Base-by-base conservation (phyloP, 2,329 filamentous ascomycete genomes). In the Emergomyces africanus region DNA sequence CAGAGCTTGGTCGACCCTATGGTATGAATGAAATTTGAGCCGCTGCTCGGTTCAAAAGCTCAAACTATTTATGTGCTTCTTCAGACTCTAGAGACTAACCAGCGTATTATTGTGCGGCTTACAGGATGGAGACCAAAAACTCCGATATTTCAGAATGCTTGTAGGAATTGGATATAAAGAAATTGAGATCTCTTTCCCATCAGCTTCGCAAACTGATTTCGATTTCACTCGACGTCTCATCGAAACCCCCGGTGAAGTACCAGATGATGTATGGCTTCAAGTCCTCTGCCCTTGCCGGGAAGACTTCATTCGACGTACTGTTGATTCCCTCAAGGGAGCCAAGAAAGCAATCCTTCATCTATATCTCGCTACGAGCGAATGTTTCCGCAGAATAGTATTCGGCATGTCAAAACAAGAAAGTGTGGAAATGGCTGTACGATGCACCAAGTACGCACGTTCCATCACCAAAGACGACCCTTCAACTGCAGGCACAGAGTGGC, bases 291-390 rank as follows among this genome's bases (percentile, higher is more conserved):
- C 92, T 5, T 97, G 91, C 72, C 86, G 92, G 64, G 85, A 89
- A 70, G 92, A 97, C 71, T 84, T 97, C 69, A 96, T 97, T 75
- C 81, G 83, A 65, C 83, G 88, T 64, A 96, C 92, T 20, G 89
- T 97, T 65, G 89, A 97, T 67, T 90, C 90, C 59, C 79, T 97
- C 64, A 85, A 83, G 71, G 92, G 92, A 54, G 84, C 90, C 30
- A 96, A 96, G 77, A 96, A 95, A 74, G 94, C 89, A 58, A 88
- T 97, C 64, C 81, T 97, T 65, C 92, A 97, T 76, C 87, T 97
- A 67, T 99, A 97, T 77, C 85, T 99, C 55, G 92, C 94, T 54
- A 96, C 94, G 6, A 95, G 89, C 77, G 90, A 90, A 66, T 99
- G 92, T 74, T 99, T 99, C 81, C 88, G 91, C 62, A 83, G 85